Evolutionary conservation across 2,329 filamentous ascomycete genomes (phyloP).

Genomic region (Sporothrix luriei): DNA sequence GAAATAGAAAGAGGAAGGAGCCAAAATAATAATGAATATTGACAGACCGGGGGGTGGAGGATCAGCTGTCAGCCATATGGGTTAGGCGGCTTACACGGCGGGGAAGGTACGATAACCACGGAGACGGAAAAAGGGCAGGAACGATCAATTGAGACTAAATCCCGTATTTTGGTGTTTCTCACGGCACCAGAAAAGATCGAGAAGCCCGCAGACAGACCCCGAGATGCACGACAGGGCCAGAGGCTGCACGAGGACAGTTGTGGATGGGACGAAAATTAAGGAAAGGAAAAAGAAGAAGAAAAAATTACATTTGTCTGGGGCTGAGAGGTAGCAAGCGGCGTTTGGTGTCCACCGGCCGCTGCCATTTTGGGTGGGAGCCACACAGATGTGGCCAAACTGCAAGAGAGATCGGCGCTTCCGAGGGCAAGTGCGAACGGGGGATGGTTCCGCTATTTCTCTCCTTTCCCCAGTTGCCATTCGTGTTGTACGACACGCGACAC

Average conservation of each 20-base stretch:
- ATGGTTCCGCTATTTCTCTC: constrained; percentile 6
- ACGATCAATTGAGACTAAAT: neutral
- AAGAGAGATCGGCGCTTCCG: constrained; percentile 23
- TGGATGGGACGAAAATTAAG: neutral
- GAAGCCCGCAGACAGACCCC: neutral
- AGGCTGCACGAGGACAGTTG: neutral
- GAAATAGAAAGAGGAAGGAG: constrained; percentile 6
- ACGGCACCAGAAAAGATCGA: constrained; percentile 24
- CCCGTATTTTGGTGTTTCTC: constrained; percentile 2
- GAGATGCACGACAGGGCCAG: constrained; percentile 1
- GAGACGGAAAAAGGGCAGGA: constrained; percentile 13
- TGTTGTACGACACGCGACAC: neutral
- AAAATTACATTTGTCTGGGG: constrained; percentile 10
- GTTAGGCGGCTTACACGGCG: constrained; percentile 17
- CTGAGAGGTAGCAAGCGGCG: constrained; percentile 19
- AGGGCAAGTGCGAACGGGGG: constrained; percentile 8
- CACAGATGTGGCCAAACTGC: neutral
- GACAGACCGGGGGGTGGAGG: neutral
- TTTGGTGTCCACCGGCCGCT: neutral
- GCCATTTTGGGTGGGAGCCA: neutral
- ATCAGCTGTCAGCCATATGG: neutral
- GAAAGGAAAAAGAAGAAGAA: neutral
- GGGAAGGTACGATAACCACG: constrained; percentile 18
- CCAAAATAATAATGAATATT: neutral
- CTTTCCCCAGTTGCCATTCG: neutral